phyloP scores from a whole-genome alignment of 23 red algal genomes.

The Agarophyton chilense region DNA sequence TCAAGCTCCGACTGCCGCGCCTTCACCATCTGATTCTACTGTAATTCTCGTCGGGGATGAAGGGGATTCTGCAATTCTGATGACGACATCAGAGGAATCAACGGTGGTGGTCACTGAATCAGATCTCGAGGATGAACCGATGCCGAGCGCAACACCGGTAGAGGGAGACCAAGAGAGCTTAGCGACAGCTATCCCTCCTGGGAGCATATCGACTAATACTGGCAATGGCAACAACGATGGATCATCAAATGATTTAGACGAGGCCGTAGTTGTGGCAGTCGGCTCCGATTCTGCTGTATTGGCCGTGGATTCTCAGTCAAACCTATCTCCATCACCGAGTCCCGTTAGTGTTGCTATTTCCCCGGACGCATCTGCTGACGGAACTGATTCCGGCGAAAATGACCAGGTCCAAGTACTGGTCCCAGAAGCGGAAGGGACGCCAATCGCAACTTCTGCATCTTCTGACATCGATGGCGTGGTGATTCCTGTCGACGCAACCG shows the following conservation, averaged over 20 bases:
- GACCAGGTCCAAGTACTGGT: conserved; percentile 4
- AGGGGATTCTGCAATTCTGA: background rate
- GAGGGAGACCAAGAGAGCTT: background rate
- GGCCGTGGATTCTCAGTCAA: background rate
- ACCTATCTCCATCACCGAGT: background rate
- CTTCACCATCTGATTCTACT: background rate
- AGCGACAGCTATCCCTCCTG: conserved; percentile 5
- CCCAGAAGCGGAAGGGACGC: background rate
- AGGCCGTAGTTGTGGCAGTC: background rate
- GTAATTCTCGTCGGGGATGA: background rate
- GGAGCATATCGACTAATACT: background rate
- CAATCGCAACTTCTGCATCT: background rate
- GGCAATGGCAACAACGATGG: background rate
- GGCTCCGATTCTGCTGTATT: background rate
- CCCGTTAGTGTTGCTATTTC: conserved; percentile 20
- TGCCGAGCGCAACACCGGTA: background rate
- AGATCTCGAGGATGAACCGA: background rate
- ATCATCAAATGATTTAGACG: background rate
- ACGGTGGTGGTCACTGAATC: background rate
- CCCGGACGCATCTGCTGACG: background rate
- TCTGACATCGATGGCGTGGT: background rate
- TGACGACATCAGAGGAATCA: background rate
- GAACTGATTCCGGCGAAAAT: background rate
- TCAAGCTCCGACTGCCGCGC: background rate
- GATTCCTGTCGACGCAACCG: conserved; percentile 6